Evolutionary conservation across 169 alveolate genomes (phyloP), one percentile per base, ranked within the genome.

Genomic region (Plasmodium coatneyi): DNA sequence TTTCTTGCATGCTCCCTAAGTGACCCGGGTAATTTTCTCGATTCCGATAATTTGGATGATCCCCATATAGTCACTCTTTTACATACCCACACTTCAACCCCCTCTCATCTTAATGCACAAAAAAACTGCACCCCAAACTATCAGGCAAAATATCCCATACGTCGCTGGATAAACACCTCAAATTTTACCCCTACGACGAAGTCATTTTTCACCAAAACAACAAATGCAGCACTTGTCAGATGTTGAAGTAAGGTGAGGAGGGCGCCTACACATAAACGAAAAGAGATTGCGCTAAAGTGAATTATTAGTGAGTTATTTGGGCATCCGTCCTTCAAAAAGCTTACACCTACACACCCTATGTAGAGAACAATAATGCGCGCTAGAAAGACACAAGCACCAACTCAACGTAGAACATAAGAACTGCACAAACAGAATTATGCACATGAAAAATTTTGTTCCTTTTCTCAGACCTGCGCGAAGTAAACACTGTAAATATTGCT

Each of bases 401-500:
- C 56, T 43, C 7, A 5, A 41, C 60, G 3, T 34, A 81, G 71
- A 22, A 81, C 7, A 81, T 28, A 52, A 54, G 19, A 30, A 81
- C 1, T 19, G 30, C 19, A 22, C 32, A 81, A 52, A 78, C 4
- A 34, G 43, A 41, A 80, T 46, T 39, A n/a, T n/a, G 3, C 32
- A 5, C 1, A 43, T 30, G 3, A 28, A 39, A 5, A 39, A 39
- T 16, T 80, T 80, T n/a, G 19, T 19, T 36, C 22, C 9, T 80
- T 82, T n/a, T 56, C 71, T 56, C 71, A 84, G 92, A 74, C 92
- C 92, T 30, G 84, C 92, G 22, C 49, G 92, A 49, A 84, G 92
- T 49, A 84, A 84, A 32, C 92, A 84, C 34, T 84, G 92, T 49
- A 46, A 72, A 84, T 84, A 71, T 32, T 84, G 92, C 60, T 72